Conservation (phyloP, 345 rosid genomes). For the Corchorus olitorius region DNA sequence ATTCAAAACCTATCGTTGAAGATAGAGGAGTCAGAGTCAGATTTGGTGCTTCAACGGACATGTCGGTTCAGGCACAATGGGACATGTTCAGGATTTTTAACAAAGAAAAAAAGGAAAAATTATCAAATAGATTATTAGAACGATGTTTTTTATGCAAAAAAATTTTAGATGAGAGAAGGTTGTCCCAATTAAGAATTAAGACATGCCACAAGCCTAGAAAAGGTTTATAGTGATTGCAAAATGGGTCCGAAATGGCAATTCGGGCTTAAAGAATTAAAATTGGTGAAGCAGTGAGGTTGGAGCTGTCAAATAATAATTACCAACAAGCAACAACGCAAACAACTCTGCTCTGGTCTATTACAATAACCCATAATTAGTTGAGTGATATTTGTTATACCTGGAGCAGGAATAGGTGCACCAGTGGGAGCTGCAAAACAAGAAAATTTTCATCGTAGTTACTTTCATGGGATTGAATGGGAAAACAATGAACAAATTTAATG, state of each 20-base stretch:
- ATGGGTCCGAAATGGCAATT: not conserved
- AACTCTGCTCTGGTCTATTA: not conserved
- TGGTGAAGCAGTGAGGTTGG: slow-evolving; percentile 52
- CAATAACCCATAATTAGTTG: not conserved
- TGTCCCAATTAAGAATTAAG: not conserved
- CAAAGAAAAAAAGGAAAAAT: not conserved
- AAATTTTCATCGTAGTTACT: not conserved
- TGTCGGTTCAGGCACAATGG: slow-evolving; percentile 60
- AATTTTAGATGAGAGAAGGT: no score
- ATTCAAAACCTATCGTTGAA: slow-evolving; percentile 24
- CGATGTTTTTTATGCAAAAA: no score
- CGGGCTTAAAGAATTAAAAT: slow-evolving; percentile 33
- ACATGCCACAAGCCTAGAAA: no score
- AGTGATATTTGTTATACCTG: slow-evolving; percentile 44
- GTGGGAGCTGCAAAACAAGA: slow-evolving; percentile 42
- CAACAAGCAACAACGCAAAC: not conserved
- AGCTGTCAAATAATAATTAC: slow-evolving; percentile 35
- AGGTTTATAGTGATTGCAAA: no score
- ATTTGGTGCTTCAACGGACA: slow-evolving; percentile 54
- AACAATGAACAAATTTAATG: no score
- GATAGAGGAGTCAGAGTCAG: slow-evolving; percentile 56
- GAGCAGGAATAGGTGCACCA: slow-evolving; percentile 69
- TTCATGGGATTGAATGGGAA: no score
- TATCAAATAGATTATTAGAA: not conserved
- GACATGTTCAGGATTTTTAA: slow-evolving; percentile 24